A percentile compares a stretch with the other conserved stretches of the same genome.
These are phyloP conservation scores for Rehmannia glutinosa DNA, from an alignment of 257 asterid species.

Conservation along the genomic window DNA sequence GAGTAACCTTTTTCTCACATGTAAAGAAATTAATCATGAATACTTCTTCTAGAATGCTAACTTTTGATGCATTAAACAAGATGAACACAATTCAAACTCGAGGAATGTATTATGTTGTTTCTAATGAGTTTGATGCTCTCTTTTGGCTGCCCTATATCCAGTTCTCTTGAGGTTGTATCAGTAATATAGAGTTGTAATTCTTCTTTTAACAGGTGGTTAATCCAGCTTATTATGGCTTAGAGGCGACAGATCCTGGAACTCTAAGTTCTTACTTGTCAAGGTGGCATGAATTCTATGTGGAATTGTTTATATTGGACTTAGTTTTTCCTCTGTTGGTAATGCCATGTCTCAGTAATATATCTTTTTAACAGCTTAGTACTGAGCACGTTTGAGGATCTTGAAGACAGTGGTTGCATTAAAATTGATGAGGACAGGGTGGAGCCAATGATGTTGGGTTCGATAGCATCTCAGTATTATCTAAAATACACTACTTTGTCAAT, in stretches of 20 bases:
- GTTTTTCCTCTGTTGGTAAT: constrained; percentile 16
- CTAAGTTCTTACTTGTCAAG: constrained; percentile 87
- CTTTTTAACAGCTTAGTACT: constrained; percentile 56
- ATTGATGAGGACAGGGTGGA: constrained; percentile 79
- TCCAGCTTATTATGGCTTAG: constrained; percentile 93
- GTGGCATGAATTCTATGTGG: constrained; percentile 29
- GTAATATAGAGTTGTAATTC: constrained; percentile 2
- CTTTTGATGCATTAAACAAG: background rate
- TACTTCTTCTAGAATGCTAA: background rate
- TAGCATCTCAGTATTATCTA: constrained; percentile 91
- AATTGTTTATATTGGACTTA: constrained; percentile 13
- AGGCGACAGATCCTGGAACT: constrained; percentile 72
- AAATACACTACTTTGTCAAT: constrained; percentile 89
- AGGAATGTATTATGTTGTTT: background rate
- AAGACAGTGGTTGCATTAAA: constrained; percentile 92
- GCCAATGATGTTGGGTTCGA: constrained; percentile 94
- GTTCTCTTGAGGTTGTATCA: background rate
- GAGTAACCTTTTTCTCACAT: background rate
- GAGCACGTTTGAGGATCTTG: constrained; percentile 93
- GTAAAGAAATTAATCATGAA: background rate
- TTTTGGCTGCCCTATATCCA: background rate
- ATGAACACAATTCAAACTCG: background rate
- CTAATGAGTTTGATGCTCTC: too few species aligned
- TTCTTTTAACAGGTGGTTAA: constrained; percentile 61
- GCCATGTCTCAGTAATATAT: constrained; percentile 6